Base-by-base conservation (phyloP, 805 yeast species). In the Starmera caribaea region DNA sequence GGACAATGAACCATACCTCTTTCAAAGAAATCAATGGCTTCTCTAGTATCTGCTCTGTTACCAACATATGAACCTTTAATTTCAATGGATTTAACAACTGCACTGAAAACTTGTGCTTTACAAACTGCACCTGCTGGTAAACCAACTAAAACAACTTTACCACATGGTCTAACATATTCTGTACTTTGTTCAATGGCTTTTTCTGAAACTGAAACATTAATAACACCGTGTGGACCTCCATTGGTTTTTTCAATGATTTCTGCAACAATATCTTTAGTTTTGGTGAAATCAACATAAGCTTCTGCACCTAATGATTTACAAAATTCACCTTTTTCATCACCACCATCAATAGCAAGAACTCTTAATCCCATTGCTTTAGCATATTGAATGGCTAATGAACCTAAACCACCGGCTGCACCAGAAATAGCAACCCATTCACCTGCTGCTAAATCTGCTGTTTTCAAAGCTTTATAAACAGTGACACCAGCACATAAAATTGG, bases 351-450 rank as follows among this genome's bases (percentile, higher is more conserved):
- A 48, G 73, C 85, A 26, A 79, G 51, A 37, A 78, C 82, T 64
- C 70, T 70, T 60, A 65, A 67, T 52, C 86, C 87, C 83, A 78
- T 74, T 45, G 83, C 84, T 49, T 62, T 69, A 46, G 82, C 85
- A 62, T 76, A 80, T 63, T 79, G 86, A 49, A 79, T 65, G 39
- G 83, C 85, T 47, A 79, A 63, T 30, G 83, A 69, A 54, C 86
- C 87, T 60, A 80, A 69, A 53, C 87, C 86, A 57, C 86, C 86
- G 57, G 76, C 82, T 46, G 84, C 85, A 64, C 87, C 86, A 40
- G 84, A 74, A 43, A 80, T 66, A 43, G 74, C 73, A 46, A 77
- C 80, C 78, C 79, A 79, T 59, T 79, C 75, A 54, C 87, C 86
- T 17, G 86, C 66, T 38, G 45, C 44, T 42, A 70, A 56, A 41